These are phyloP conservation scores for Helicostylum pulchrum DNA, from an alignment of 192 early-diverging fungal genomes.

Conservation along the genomic window DNA sequence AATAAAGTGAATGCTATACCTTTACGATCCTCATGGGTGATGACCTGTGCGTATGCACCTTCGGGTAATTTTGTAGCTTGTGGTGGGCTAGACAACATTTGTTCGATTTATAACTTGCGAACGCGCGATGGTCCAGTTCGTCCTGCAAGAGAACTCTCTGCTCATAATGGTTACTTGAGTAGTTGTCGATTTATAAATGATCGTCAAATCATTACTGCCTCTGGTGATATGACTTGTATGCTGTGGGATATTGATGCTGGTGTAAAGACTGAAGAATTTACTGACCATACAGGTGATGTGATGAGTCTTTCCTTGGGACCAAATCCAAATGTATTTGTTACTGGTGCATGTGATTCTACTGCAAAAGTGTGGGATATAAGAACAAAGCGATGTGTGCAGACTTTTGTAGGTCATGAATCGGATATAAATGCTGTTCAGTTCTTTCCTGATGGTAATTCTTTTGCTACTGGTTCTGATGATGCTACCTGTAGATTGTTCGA, in stretches of 20 bases:
- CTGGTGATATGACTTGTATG: constrained; percentile 99
- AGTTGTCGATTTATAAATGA: constrained; percentile 98
- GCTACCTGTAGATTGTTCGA: constrained; percentile 98
- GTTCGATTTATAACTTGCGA: constrained; percentile 97
- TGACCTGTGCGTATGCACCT: constrained; percentile 99
- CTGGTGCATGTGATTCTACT: constrained; percentile 98
- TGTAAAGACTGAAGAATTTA: constrained; percentile 95
- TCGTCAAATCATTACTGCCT: constrained; percentile 91
- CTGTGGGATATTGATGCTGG: constrained; percentile 99
- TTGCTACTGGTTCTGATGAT: constrained; percentile 99
- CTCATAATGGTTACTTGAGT: constrained; percentile 96
- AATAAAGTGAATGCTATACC: constrained; percentile 99
- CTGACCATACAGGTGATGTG: constrained; percentile 97
- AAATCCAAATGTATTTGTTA: constrained; percentile 95
- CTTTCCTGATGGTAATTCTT: constrained; percentile 98
- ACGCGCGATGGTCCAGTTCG: constrained; percentile 92
- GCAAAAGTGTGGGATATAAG: constrained; percentile 99
- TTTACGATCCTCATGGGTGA: constrained; percentile 98
- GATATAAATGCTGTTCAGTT: constrained; percentile 99
- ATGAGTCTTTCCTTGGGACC: constrained; percentile 94
- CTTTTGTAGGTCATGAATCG: constrained; percentile 96
- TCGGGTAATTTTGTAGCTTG: constrained; percentile 98
- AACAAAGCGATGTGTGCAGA: constrained; percentile 95
- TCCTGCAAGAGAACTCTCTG: constrained; percentile 91
- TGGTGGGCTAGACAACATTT: constrained; percentile 99